phyloP scores from a whole-genome alignment of 2,329 filamentous ascomycete species.

The Claviceps sorghi region DNA sequence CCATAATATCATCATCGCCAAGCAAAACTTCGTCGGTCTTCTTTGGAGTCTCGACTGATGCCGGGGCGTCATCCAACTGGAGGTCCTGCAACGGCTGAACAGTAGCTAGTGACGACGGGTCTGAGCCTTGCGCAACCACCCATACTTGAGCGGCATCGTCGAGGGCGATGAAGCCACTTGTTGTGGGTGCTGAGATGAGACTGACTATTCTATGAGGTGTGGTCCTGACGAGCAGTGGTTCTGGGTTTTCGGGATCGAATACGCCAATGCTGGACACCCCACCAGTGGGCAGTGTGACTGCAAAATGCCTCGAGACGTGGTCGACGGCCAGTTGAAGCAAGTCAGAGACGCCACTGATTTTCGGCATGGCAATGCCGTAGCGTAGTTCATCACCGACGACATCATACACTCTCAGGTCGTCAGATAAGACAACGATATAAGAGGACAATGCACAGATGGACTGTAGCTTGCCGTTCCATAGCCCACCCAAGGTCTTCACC shows the following conservation, averaged over 20 bases:
- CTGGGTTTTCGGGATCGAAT: constrained; percentile 46
- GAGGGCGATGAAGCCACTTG: constrained; percentile 59
- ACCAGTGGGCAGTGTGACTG: constrained; percentile 38
- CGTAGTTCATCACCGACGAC: constrained; percentile 63
- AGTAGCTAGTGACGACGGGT: constrained; percentile 35
- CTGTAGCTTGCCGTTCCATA: constrained; percentile 51
- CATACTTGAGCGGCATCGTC: constrained; percentile 64
- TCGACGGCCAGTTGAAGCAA: constrained; percentile 61
- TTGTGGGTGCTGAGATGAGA: constrained; percentile 47
- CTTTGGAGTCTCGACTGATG: constrained; percentile 15
- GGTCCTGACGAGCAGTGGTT: constrained; percentile 43
- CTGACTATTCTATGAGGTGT: constrained; percentile 48
- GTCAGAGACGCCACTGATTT: constrained; percentile 23
- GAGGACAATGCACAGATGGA: constrained; percentile 58
- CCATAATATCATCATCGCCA: constrained; percentile 24
- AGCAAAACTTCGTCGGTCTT: constrained; percentile 18
- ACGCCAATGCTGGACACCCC: constrained; percentile 45
- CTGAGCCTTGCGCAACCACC: constrained; percentile 43
- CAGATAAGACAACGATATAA: constrained; percentile 61
- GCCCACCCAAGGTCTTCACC: constrained; percentile 49
- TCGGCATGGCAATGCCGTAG: constrained; percentile 46
- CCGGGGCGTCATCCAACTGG: constrained; percentile 27
- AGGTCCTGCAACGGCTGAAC: constrained; percentile 42
- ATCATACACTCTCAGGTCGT: constrained; percentile 66
- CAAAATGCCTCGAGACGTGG: constrained; percentile 47